phyloP scores from a whole-genome alignment of 2,329 filamentous ascomycete genomes.

The Aspergillus japonicus region DNA sequence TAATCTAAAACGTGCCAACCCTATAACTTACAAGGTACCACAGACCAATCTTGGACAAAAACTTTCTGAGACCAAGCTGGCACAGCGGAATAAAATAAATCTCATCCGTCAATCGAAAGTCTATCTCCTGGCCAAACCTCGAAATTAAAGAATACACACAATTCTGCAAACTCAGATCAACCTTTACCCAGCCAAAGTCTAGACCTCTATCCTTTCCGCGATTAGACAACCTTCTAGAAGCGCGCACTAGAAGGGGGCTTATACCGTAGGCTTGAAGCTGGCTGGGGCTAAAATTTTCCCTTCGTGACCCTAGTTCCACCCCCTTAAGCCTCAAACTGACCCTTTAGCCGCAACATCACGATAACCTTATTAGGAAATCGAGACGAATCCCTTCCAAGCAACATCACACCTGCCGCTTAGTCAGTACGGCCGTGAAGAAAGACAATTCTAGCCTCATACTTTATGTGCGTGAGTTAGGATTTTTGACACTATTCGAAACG shows the following conservation, averaged over 20 bases:
- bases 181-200: background rate
- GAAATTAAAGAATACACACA: background rate
- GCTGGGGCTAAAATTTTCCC: background rate
- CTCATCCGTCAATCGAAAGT: background rate
- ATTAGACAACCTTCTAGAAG: background rate
- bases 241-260: background rate
- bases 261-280: background rate
- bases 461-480: background rate
- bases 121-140: background rate
- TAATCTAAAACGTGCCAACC: background rate
- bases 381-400: background rate
- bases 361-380: slow-evolving; percentile 7
- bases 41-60: background rate
- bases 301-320: background rate
- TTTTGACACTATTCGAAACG: background rate
- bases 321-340: background rate
- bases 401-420: background rate
- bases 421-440: background rate
- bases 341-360: slow-evolving; percentile 1
- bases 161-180: background rate
- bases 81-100: background rate
- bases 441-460: background rate
- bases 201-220: background rate
- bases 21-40: background rate
- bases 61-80: background rate